Base-by-base conservation (phyloP, 2,329 filamentous ascomycete species). In the Penicillium sp. region DNA sequence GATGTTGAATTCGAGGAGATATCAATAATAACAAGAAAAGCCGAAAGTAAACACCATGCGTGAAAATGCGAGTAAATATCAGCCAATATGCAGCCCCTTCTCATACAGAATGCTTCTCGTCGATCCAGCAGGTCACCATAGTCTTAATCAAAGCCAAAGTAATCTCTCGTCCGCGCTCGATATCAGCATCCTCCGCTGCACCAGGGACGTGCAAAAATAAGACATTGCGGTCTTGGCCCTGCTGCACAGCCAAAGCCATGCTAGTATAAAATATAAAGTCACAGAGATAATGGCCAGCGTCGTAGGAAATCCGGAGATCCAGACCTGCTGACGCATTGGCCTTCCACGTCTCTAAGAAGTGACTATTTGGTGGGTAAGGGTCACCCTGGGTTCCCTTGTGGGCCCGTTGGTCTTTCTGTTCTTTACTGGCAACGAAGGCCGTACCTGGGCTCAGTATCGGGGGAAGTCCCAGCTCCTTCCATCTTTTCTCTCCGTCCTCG, bases 211-310 rank as follows among this genome's bases (percentile, higher is more conserved):
- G 90, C 52, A 92, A 75, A 71, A 93, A 93, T 2, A 88, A 73
- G 5, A 89, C 85, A 46, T 72, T 77, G n/a, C 73, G 68, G 47
- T 72, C 66, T 23, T 67, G 64, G 3, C 69, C 67, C 43, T 71
- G 67, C 55, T 62, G 66, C 16, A 64, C 59, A 16, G 73, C 74
- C 43, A 67, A 60, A 5, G 88, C 80, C 64, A 92, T 72, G 59
- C 86, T 89, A 7, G 85, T 86, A 73, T 86, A 92, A 72, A 89
- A 91, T 63, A 89, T 91, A 68, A 90, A 93, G 69, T 93, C 90
- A 74, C 90, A 93, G 16, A 92, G 78, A 71, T 88, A 93, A 21
- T 82, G 83, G 3, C 90, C 90, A 0, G 90, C 85, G 63, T 93
- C 87, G 44, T 86, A 82, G 0, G 88, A 91, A 39, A 89, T 77